A percentile compares a stretch with the other conserved stretches of the same genome.
Conservation (phyloP, 192 early-diverging fungal genomes). For the Diversispora epigaea region DNA sequence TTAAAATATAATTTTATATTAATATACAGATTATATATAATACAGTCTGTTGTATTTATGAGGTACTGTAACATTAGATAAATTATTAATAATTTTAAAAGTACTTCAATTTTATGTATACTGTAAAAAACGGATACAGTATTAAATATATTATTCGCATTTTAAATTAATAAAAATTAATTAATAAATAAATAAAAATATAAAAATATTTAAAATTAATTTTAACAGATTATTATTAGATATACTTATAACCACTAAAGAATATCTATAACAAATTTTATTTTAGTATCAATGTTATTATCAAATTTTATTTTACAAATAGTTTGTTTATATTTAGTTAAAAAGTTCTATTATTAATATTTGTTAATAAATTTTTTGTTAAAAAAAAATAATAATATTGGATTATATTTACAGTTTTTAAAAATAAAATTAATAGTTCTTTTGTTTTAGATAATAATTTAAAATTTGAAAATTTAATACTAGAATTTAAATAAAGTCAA, state of each 20-base stretch:
- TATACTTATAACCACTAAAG: conserved; percentile 10
- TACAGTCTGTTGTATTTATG: not conserved
- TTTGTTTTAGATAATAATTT: conserved; percentile 3
- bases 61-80: conserved; percentile 8
- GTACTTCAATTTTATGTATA: conserved; percentile 8
- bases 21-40: not conserved
- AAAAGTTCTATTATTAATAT: conserved; percentile 3
- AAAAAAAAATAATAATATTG: not conserved
- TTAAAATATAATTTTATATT: conserved; percentile 1
- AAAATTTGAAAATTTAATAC: not conserved
- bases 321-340: not conserved
- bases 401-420: not conserved
- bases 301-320: not conserved
- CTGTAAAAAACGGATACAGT: not conserved
- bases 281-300: not conserved
- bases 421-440: not conserved
- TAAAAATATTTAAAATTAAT: not conserved
- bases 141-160: conserved; percentile 1
- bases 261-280: not conserved
- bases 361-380: conserved; percentile 7
- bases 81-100: conserved; percentile 15
- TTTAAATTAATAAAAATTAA: conserved; percentile 5
- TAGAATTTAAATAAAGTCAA: not conserved
- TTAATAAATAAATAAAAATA: not conserved
- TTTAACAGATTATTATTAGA: not conserved